Evolutionary conservation across 1,284 basidiomycete genomes (phyloP).

Genomic region (Naganishia albida): DNA sequence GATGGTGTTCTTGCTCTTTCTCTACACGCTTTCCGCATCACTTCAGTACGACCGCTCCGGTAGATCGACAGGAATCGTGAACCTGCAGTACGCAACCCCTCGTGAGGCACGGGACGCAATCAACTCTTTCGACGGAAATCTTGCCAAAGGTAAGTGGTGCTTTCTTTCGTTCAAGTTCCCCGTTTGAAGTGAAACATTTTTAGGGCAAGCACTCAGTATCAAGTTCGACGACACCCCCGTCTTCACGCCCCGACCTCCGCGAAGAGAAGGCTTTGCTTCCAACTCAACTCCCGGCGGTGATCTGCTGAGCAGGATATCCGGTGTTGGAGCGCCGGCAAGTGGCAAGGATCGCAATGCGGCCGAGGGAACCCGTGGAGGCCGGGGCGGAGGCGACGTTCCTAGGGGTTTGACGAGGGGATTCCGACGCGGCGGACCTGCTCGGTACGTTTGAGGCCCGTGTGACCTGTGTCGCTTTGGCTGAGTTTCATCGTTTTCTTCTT

Average conservation of each 20-base stretch:
- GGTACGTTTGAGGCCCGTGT: neutral
- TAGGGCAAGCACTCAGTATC: conserved; percentile 81
- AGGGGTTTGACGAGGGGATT: conserved; percentile 22
- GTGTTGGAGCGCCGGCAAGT: neutral
- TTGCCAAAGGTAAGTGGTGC: conserved; percentile 73
- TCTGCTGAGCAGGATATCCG: conserved; percentile 62
- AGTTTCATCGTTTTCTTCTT: neutral
- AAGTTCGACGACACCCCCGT: conserved; percentile 58
- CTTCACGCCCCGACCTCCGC: conserved; percentile 3
- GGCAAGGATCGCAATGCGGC: conserved; percentile 4
- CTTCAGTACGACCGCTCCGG: conserved; percentile 90
- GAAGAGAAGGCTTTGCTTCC: conserved; percentile 10
- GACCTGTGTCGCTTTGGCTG: neutral
- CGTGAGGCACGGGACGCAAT: conserved; percentile 80
- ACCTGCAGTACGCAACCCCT: conserved; percentile 75
- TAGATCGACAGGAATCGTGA: conserved; percentile 81
- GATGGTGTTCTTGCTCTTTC: conserved; percentile 12
- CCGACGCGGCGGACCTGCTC: conserved; percentile 24
- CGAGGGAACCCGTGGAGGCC: conserved; percentile 55
- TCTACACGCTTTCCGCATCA: conserved; percentile 6
- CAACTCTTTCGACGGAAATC: conserved; percentile 81
- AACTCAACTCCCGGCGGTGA: conserved; percentile 43
- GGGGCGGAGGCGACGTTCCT: conserved; percentile 21
- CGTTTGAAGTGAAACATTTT: neutral
- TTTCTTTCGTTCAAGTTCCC: neutral